Evolutionary conservation across 2,329 filamentous ascomycete genomes (phyloP), one percentile per base, ranked within the genome.

Genomic region (Colletotrichum musae): DNA sequence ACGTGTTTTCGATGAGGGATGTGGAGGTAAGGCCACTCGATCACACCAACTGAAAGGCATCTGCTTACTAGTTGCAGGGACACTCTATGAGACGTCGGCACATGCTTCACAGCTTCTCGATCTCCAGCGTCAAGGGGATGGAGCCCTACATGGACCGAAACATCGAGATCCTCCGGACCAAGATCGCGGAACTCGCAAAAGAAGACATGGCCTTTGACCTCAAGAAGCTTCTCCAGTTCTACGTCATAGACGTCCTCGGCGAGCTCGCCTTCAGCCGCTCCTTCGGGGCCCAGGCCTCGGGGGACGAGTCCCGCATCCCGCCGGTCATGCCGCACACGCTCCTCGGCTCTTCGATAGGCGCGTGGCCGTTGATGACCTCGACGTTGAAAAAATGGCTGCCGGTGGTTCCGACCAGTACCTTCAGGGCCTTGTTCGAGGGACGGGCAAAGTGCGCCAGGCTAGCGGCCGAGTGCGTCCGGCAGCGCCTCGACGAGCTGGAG

Each of bases 261-360:
- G 76, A 78, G 56, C 66, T 78, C 2, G 76, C 72, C 2, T 81
- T 81, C 50, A 77, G 77, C 59, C 73, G 77, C 18, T 74, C 73
- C 6, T 80, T 81, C 47, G 74, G 72, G 1, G 70, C 77, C 6
- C 78, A 79, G 58, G 50, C 70, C 15, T 70, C 73, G 1, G 71
- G 73, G 24, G 77, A 79, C 51, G 75, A 76, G 48, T 52, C 64
- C 13, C 71, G 71, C 16, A 71, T 80, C 0, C 79, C 78, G 1
- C 78, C 79, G 1, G 75, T 80, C 18, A 69, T 74, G 12, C 78
- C 79, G 15, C 79, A 81, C 56, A 78, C 73, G 16, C 62, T 80
- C 0, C 72, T 80, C 2, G 78, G 76, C 5, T 74, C 76, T 3
- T 72, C 72, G 0, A 77, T 74, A 2, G 78, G 76, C 2, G 71